Evolutionary conservation across 2,329 filamentous ascomycete species (phyloP), one percentile per base, ranked within the genome.

Genomic region (Nigrograna mackinnonii): DNA sequence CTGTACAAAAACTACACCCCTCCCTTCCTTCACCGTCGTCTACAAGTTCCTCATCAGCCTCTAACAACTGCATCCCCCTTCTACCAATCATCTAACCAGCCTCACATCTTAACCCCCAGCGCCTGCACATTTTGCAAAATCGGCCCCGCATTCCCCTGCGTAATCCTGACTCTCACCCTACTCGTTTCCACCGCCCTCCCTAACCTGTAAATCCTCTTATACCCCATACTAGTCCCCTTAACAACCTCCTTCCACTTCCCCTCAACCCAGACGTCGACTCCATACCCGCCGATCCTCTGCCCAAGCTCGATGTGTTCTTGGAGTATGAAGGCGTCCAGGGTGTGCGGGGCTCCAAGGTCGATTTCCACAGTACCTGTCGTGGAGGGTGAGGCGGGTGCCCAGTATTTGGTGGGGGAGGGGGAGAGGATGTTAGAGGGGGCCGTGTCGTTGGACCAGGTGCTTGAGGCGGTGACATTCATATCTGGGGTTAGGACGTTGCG

Each of bases 221-320:
- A 48, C n/a, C 50, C 50, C n/a, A 53, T 26, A 4, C 47, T 50
- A 12, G 50, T 48, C n/a, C 50, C 50, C 12, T 34, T 50, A 21
- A 53, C 44, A 19, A 48, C 17, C 31, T 22, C 35, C 17, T 33
- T 35, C 4, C 30, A 52, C 1, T 38, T 16, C 2, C 44, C 41
- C 16, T 44, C 36, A n/a, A 46, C 41, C 11, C 41, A 21, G 6
- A 33, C 47, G 33, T 47, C 44, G n/a, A 52, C 39, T 13, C 31
- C 17, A 24, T 50, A 52, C n/a, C 39, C 47, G 11, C 47, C 49
- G 18, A 52, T 39, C 3, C 49, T 41, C 24, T 52, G 49, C 13
- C 49, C 49, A 14, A 52, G 24, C 3, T 35, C 39, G 26, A 52
- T 47, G 18, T 52, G 39, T 30, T 52, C 49, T 20, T 52, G 49